Base-by-base conservation (phyloP, 352 stramenopile genomes). In the Albugo candida region DNA sequence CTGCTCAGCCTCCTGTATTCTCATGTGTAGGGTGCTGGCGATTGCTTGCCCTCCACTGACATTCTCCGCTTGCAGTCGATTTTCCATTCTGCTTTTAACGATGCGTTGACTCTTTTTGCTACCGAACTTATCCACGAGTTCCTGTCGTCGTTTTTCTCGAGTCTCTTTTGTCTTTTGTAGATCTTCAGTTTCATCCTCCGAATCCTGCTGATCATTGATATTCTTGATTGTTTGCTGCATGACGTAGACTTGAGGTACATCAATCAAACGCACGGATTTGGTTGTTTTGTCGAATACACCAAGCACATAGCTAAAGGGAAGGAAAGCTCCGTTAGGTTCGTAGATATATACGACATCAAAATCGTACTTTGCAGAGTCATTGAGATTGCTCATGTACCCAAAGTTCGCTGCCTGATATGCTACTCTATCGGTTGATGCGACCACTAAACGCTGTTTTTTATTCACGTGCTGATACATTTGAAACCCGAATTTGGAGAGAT, bases 391-490 rank as follows among this genome's bases (percentile, higher is more conserved):
- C 35, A 83, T 56, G 61, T 89, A 84, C 45, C 76, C 76, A 54
- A 89, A 89, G 57, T 89, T 89, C 43, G 76, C 76, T 38, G 69
- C 76, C 49, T 89, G 76, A 52, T 86, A 89, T 57, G 70, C 70
- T 45, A 89, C 69, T 47, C 79, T 83, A 38, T 89, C 71, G 1
- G 67, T 78, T 43, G 66, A 83, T 18, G 76, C 63, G 18, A 89
- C 59, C 40, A 89, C 73, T 19, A 89, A 56, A 19, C 71, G 71
- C 54, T 85, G 70, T 58, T 89, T 89, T 58, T 86, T 89, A 18
- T 57, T 57, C 1, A 64, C 39, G 51, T 89, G 81, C 57, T 89
- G 73, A 52, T 81, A 89, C 55, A 89, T 57, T 43, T 86, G 70
- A 48, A 85, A 84, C 38, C 55, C 63, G 52, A 89, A 60, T 45